Evolutionary conservation across 495 filamentous ascomycete species (phyloP), one percentile per base, ranked within the genome.

Genomic region (Trichocladium uniseriatum): DNA sequence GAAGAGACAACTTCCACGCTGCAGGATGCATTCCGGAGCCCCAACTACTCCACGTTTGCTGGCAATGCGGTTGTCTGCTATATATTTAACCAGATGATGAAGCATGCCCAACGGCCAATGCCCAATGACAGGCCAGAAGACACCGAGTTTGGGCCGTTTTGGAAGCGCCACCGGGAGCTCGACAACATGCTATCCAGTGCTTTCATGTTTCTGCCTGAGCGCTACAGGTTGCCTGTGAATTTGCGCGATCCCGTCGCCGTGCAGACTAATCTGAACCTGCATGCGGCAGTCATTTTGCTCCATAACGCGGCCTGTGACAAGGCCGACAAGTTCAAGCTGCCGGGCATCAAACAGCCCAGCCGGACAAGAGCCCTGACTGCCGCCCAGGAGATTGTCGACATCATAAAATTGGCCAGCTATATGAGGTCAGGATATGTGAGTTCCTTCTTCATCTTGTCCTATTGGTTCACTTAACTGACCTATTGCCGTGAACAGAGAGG

Each of bases 191-290:
- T 75, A 1, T 69, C 68, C 6, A 69, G 58, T 46, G 59, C 63
- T 2, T 75, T 75, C 50, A 71, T 75, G 68, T 72, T 64, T 46
- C 50, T 75, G 5, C 72, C 71, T 4, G 66, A 68, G 35, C 56
- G 52, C 13, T 67, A 71, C 35, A 56, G 70, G 10, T 49, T 74
- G 5, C 68, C 70, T 1, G 52, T 48, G 13, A 63, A 71, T 45
- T 53, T 63, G 27, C 56, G 53, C 7, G 60, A 75, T n/a, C 43
- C 56, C 2, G 38, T 61, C 11, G 71, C 71, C 13, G 57, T 72
- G 6, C 66, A 71, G 40, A 64, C 62, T 10, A 74, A 74, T 38
- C 52, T 74, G 27, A 74, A 70, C 38, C 49, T 74, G 0, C 72
- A 74, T 40, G 69, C 67, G 1, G 58, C 68, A 2, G 52, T 69